phyloP scores from a whole-genome alignment of 257 asterid genomes.

The Solanum rostratum region DNA sequence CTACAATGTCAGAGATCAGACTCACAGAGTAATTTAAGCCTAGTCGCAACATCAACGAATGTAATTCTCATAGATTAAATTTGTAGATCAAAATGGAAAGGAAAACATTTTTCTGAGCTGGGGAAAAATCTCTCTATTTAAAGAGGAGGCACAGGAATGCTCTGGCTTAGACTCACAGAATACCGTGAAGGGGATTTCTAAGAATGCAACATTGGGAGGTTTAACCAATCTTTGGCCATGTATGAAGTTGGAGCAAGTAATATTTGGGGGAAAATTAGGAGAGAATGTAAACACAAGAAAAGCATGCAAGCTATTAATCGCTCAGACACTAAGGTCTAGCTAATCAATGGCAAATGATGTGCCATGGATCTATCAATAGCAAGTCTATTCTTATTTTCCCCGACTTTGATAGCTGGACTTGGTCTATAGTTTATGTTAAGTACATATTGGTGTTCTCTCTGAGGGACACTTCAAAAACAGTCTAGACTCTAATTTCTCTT shows the following conservation, averaged over 20 bases:
- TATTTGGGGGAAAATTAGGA: neutral
- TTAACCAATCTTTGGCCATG: neutral
- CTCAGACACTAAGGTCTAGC: neutral
- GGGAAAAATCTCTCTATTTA: neutral
- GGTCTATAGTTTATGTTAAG: neutral
- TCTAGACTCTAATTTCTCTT: neutral
- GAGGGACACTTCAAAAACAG: neutral
- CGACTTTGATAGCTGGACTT: neutral
- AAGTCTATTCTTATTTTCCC: neutral
- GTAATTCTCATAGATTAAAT: neutral
- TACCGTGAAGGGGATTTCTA: neutral
- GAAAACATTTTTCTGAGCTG: neutral
- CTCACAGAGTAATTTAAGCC: neutral
- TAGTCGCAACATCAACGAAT: neutral
- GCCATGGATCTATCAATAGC: neutral
- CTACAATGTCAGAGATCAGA: neutral
- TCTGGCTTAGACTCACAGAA: neutral
- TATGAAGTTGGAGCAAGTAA: neutral
- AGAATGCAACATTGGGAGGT: neutral
- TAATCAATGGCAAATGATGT: neutral
- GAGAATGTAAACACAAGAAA: neutral
- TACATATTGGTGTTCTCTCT: neutral
- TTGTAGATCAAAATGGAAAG: neutral
- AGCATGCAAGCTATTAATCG: neutral
- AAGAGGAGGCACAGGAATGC: neutral